Evolutionary conservation across 371 early-diverging fungal species (phyloP), one percentile per base, ranked within the genome.

Genomic region (Lichtheimia corymbifera): DNA sequence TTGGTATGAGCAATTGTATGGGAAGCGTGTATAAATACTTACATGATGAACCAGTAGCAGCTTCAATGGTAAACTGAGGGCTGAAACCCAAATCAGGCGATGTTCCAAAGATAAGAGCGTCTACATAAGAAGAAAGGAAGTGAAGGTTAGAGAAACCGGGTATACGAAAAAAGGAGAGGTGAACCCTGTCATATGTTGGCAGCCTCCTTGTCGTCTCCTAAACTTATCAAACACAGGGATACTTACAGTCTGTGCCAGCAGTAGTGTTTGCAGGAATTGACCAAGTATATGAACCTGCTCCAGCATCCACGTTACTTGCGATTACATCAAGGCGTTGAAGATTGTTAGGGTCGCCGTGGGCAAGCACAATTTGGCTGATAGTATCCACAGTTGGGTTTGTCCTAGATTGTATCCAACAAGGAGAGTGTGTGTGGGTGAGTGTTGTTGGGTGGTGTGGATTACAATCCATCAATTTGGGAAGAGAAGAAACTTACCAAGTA

Each of bases 81-180:
- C 68, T 58, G 59, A 51, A 72, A 50, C 66, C 63, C 22, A 72
- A 30, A 49, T 68, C 60, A 58, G 73, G 73, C 22, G 73, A 68
- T 18, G 53, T 50, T 24, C 73, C 73, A 28, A 72, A 59, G 24
- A 62, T 63, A 42, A 72, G 61, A 42, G 73, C 73, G 43, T 72
- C 70, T 70, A 59, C 4, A 55, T n/a, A 53, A 5, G 30, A 53
- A 5, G 30, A 45, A 43, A 56, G 14, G 1, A 53, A 28, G 17
- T 14, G 35, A 59, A 63, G 47, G 15, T 9, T 22, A 47, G 47
- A 35, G 47, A 47, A 22, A n/a, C 11, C 17, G 47, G 24, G 13
- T 22, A 56, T 22, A 40, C 18, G 22, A 20, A 40, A 52, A 20
- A 44, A 35, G 35, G 35, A 35, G 35, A 35, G 9, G 35, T 35